Percentiles rank a stretch among this genome's conserved stretches.
These are phyloP conservation scores for Alternaria rosae DNA, from an alignment of 2,329 filamentous ascomycete genomes.

Conservation along the genomic window DNA sequence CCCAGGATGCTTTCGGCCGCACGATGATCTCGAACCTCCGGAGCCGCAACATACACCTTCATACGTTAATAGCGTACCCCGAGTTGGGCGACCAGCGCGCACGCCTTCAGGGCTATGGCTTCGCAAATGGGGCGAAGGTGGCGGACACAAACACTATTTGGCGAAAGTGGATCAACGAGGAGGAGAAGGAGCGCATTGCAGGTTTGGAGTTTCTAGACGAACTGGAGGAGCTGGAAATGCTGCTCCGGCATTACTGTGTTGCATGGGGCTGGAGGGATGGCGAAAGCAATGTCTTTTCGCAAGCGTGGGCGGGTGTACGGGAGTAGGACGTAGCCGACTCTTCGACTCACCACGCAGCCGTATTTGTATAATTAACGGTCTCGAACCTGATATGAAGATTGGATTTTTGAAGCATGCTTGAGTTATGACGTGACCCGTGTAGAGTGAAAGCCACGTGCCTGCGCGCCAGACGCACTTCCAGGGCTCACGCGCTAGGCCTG, in stretches of 20 bases:
- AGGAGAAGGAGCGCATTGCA: constrained; percentile 82
- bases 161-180: constrained; percentile 72
- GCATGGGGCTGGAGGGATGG: constrained; percentile 82
- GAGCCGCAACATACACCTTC: constrained; percentile 80
- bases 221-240: constrained; percentile 88
- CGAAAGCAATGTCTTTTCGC: constrained; percentile 40
- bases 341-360: not conserved
- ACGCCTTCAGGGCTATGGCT: constrained; percentile 72
- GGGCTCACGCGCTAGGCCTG: constrained; percentile 20
- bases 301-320: constrained; percentile 41
- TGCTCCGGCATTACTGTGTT: constrained; percentile 89
- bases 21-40: constrained; percentile 94
- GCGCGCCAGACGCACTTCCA: constrained; percentile 2
- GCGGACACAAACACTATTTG: constrained; percentile 75
- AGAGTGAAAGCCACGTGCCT: constrained; percentile 7
- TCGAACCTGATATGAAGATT: not conserved
- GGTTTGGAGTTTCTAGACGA: constrained; percentile 88
- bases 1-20: constrained; percentile 83
- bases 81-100: constrained; percentile 71
- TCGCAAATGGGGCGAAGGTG: constrained; percentile 64
- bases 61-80: constrained; percentile 78
- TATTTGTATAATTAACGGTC: not conserved
- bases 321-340: constrained; percentile 19
- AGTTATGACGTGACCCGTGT: not conserved
- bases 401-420: not conserved